These are phyloP conservation scores for Rhizomucor miehei DNA, from an alignment of 371 early-diverging fungal species.

Conservation along the genomic window DNA sequence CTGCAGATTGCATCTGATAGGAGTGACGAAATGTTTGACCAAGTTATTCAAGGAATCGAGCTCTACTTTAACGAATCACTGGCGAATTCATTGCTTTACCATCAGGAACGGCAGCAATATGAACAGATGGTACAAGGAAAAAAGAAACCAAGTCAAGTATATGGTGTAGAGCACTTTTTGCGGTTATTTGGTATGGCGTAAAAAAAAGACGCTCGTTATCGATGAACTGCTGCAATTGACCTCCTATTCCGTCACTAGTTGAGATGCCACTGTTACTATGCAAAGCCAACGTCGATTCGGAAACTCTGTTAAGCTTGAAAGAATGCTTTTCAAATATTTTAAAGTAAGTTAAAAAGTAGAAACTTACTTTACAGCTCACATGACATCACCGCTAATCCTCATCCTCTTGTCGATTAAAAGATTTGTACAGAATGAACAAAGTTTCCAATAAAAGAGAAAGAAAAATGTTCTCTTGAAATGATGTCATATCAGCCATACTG, in stretches of 20 bases:
- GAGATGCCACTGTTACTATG: constrained; percentile 10
- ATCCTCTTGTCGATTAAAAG: too few species aligned
- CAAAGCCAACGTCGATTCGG: constrained; percentile 5
- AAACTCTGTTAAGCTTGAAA: constrained; percentile 1
- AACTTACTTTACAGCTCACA: too few species aligned
- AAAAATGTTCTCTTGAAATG: background rate
- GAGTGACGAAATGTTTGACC: constrained; percentile 64
- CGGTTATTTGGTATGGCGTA: constrained; percentile 85
- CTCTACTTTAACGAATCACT: constrained; percentile 90
- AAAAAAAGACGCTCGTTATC: background rate
- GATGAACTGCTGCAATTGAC: too few species aligned
- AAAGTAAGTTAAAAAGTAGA: too few species aligned
- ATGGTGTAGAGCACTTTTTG: constrained; percentile 95
- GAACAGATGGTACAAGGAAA: constrained; percentile 59
- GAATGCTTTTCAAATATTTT: too few species aligned
- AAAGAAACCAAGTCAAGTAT: constrained; percentile 78
- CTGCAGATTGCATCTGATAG: background rate
- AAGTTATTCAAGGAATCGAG: constrained; percentile 83
- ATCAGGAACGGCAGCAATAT: constrained; percentile 94
- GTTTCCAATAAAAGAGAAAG: too few species aligned
- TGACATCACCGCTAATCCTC: too few species aligned
- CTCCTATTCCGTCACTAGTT: constrained; percentile 2
- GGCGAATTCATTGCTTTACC: constrained; percentile 88
- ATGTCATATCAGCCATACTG: background rate
- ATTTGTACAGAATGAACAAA: too few species aligned